phyloP scores from a whole-genome alignment of 257 asterid genomes.

The Petunia axillaris region DNA sequence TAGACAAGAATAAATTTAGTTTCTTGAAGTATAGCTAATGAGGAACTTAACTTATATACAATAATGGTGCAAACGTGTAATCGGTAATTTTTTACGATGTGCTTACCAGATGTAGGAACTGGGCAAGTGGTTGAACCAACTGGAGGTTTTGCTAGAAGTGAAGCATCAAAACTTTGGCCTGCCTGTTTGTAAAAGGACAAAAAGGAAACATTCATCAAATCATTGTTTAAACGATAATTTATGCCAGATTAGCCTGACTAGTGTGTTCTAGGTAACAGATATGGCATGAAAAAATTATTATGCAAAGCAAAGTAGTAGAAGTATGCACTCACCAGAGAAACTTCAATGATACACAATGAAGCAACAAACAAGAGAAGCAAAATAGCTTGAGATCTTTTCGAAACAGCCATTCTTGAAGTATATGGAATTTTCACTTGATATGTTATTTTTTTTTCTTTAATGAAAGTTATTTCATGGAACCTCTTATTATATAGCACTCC shows the following conservation, averaged over 20 bases:
- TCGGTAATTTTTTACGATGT: neutral
- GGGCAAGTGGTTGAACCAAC: neutral
- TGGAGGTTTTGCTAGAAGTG: neutral
- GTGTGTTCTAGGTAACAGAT: neutral
- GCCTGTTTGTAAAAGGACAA: neutral
- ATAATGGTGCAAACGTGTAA: too few species aligned
- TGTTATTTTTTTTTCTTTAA: neutral
- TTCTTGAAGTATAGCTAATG: neutral
- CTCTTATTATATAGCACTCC: neutral
- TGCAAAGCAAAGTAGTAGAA: neutral
- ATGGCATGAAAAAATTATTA: neutral
- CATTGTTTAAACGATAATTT: neutral
- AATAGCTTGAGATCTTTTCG: constrained; percentile 1
- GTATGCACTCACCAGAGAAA: neutral
- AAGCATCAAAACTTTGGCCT: neutral
- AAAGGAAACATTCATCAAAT: neutral
- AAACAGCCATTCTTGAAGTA: neutral
- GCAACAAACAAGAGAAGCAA: neutral
- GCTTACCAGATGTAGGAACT: neutral
- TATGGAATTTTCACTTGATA: neutral
- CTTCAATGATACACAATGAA: neutral
- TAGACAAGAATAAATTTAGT: neutral
- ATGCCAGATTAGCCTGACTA: rapidly evolving
- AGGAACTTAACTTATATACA: too few species aligned
- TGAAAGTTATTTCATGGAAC: neutral